Evolutionary conservation across 805 yeast genomes (phyloP), one percentile per base, ranked within the genome.

Genomic region (Tetrapisispora iriomotensis): DNA sequence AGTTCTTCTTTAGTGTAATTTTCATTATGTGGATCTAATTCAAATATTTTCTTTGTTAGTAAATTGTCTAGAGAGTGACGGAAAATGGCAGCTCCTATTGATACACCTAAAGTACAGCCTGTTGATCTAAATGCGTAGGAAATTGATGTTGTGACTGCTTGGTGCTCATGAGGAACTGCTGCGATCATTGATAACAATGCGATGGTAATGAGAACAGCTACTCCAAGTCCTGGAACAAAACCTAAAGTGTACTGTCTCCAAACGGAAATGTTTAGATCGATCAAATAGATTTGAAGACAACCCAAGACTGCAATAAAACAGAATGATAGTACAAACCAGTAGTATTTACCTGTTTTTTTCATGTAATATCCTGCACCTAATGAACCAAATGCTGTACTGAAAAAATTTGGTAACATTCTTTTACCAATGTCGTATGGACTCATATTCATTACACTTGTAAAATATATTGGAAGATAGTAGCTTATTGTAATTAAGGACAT

Each of bases 71-170:
- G 60, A 3, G 67, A 53, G 31, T 62, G 58, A 34, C 74, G 77
- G 58, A 80, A 79, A 18, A 80, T 67, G 4, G 82, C 77, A 4
- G 81, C 74, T 0, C 79, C 81, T 32, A 77, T 55, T 0, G 86
- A 66, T 13, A 85, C 87, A 28, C 94, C 94, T 36, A 84, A 60
- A 0, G 92, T 82, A n/a, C 90, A 80, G 0, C 94, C 95, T 1
- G 87, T 79, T 8, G 90, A 79, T 52, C 94, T 70, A 65, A 82
- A 85, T 0, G 88, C 87, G 57, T 88, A 87, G 53, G 85, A 94
- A 42, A 88, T 82, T 0, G 95, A 83, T 0, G 96, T 87, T 2
- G 90, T 81, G 17, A 86, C 72, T 1, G 96, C 95, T 53, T 80
- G 88, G 47, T 68, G 71, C 41, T 77, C 74, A 28, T 67, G 58